Percentiles rank a stretch among this genome's conserved stretches.
Conservation (phyloP, 1,139 yeast species). For the Zhuliangozyma blackwelliae region DNA sequence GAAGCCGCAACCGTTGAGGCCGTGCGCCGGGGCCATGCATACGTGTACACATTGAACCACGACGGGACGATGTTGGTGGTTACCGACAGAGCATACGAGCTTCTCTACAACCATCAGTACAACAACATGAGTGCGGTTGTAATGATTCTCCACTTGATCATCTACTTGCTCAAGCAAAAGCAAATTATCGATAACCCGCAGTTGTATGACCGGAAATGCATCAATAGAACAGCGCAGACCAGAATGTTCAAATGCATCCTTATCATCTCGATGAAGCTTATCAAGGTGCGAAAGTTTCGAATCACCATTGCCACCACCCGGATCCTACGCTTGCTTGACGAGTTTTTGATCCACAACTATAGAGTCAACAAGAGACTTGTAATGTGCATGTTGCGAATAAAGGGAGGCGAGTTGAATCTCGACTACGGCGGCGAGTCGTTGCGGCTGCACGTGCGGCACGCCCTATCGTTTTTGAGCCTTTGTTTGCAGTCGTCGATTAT, state of each 20-base stretch:
- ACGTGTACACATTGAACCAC: slow-evolving; percentile 5
- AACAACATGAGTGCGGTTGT: slow-evolving; percentile 13
- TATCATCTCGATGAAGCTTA: slow-evolving; percentile 25
- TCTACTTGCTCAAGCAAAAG: slow-evolving; percentile 21
- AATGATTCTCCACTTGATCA: slow-evolving; percentile 19
- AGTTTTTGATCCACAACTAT: slow-evolving; percentile 33
- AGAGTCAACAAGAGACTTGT: slow-evolving; percentile 37
- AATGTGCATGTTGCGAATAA: slow-evolving; percentile 26
- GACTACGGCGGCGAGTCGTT: slow-evolving; percentile 5
- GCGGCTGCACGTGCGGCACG: slow-evolving; percentile 9
- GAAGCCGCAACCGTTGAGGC: background rate
- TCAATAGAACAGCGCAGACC: slow-evolving; percentile 3
- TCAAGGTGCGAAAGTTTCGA: slow-evolving; percentile 25
- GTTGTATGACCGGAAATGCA: background rate
- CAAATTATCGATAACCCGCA: slow-evolving; percentile 1
- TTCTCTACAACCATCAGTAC: slow-evolving; percentile 6
- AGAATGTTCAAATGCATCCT: slow-evolving; percentile 29
- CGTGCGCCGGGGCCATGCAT: background rate
- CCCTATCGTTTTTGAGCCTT: slow-evolving; percentile 25
- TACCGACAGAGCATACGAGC: slow-evolving; percentile 12
- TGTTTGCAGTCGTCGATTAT: slow-evolving; percentile 27
- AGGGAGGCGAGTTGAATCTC: slow-evolving; percentile 13
- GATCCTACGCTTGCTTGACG: slow-evolving; percentile 20
- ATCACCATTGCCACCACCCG: slow-evolving; percentile 22
- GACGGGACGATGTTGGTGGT: slow-evolving; percentile 18